phyloP scores from a whole-genome alignment of 768 basidiomycete species.

The Hericium alpestre region DNA sequence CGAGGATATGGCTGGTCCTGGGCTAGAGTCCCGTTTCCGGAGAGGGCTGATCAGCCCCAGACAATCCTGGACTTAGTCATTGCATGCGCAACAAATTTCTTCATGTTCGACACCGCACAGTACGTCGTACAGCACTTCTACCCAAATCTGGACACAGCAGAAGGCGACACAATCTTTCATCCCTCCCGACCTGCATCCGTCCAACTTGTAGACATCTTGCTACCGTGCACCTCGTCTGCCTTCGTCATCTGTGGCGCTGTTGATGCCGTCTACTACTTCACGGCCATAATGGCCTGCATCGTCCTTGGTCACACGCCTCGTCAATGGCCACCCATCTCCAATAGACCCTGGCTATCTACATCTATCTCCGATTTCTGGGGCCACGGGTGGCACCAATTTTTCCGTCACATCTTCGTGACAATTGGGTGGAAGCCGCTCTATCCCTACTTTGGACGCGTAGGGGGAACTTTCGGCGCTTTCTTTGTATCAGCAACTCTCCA shows the following conservation, averaged over 20 bases:
- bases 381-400: constrained; percentile 27
- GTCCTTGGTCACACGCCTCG: constrained; percentile 20
- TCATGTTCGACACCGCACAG: constrained; percentile 2
- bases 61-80: background rate
- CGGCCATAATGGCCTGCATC: constrained; percentile 16
- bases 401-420: constrained; percentile 22
- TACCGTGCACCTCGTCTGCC: constrained; percentile 1
- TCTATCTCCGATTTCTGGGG: constrained; percentile 30
- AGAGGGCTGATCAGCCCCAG: background rate
- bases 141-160: constrained; percentile 1
- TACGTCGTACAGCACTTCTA: background rate
- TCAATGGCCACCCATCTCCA: constrained; percentile 25
- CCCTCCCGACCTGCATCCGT: background rate
- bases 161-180: constrained; percentile 3
- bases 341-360: constrained; percentile 24
- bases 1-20: constrained; percentile 10
- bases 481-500: constrained; percentile 51
- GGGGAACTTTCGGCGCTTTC: constrained; percentile 48
- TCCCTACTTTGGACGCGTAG: constrained; percentile 35
- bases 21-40: background rate
- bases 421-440: constrained; percentile 24
- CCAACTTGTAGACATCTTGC: background rate
- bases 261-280: constrained; percentile 15
- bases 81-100: background rate
- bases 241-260: constrained; percentile 7